Base-by-base conservation (phyloP, 176 grass and related monocot species). In the Pontederia paniculata region DNA sequence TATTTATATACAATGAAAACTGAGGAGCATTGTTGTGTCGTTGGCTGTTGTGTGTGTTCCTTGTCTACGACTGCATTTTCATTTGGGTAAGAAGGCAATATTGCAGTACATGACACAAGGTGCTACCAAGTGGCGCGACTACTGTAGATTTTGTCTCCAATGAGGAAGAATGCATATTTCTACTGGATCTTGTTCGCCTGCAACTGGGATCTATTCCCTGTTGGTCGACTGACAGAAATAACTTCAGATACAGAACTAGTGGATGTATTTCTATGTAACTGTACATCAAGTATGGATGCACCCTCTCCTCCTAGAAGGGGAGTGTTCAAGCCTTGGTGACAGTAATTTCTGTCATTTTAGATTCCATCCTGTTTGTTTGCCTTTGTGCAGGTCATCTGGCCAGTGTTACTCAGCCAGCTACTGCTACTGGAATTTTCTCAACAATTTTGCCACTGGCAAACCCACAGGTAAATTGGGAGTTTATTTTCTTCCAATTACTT, bases 21-120 rank as follows among this genome's bases (percentile, higher is more conserved):
- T 72, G 69, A 72, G 48, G 48, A 72, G 17, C 57, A 61, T 72
- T 72, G 46, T 72, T 72, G 57, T 72, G 69, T 72, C 61, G 67
- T 72, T 72, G 69, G 69, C 69, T 72, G 69, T 72, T 72, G 57
- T 72, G 54, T 72, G 46, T 58, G 56, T 72, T 48, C 47, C 52
- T 47, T 72, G 45, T 51, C 18, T 72, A 57, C 61, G 44, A 71
- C 48, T 72, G n/a, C 58, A 37, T 72, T 62, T 62, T 61, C 69
- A 5, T 62, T 21, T 70, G 44, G 63, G 54, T 72, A 72, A 72
- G 57, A 62, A 72, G 69, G 25, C 69, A 62, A 72, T 72, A 49
- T 61, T 72, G 57, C 46, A 10, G 31, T 57, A 44, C 69, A 62
- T 61, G 58, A 21, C 45, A 46, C 57, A 72, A 43, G 57, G 49